phyloP scores from a whole-genome alignment of 805 yeast genomes.

The Kodamaea jinghongensis region DNA sequence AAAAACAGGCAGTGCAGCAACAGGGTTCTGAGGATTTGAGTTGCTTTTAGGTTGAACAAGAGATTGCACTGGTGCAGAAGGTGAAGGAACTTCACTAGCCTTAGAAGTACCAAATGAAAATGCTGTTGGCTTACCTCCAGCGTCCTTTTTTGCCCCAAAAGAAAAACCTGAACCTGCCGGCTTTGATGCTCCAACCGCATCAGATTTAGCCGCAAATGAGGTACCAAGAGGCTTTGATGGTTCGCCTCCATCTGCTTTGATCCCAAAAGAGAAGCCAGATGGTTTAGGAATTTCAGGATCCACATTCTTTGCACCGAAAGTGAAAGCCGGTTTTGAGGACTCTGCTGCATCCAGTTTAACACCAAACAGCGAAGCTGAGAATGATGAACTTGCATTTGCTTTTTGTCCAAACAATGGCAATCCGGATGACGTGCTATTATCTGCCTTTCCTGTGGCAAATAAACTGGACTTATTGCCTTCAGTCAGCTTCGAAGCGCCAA shows the following conservation, averaged over 20 bases:
- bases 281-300: slow-evolving; percentile 11
- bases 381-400: not conserved
- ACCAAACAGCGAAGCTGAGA: slow-evolving; percentile 6
- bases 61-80: slow-evolving; percentile 4
- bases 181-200: too few species aligned
- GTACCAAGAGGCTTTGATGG: too few species aligned
- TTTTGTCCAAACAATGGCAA: slow-evolving; percentile 4
- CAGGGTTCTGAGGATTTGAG: too few species aligned
- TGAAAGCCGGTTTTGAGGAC: slow-evolving; percentile 7
- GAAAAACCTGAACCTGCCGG: too few species aligned
- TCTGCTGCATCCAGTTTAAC: slow-evolving; percentile 10
- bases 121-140: slow-evolving; percentile 8
- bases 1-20: slow-evolving; percentile 6
- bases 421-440: too few species aligned
- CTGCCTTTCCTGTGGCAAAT: slow-evolving; percentile 7
- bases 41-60: too few species aligned
- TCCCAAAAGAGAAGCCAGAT: slow-evolving; percentile 11
- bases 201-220: too few species aligned
- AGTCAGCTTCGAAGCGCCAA: not conserved
- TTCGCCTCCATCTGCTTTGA: slow-evolving; percentile 2
- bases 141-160: too few species aligned
- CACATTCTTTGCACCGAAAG: slow-evolving; percentile 12
- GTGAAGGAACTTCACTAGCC: slow-evolving; percentile 18
- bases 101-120: slow-evolving; percentile 20
- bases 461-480: slow-evolving; percentile 1